Percentiles rank a stretch among this genome's conserved stretches.
phyloP scores from a whole-genome alignment of 306 rosid species.

The Castanea sativa region DNA sequence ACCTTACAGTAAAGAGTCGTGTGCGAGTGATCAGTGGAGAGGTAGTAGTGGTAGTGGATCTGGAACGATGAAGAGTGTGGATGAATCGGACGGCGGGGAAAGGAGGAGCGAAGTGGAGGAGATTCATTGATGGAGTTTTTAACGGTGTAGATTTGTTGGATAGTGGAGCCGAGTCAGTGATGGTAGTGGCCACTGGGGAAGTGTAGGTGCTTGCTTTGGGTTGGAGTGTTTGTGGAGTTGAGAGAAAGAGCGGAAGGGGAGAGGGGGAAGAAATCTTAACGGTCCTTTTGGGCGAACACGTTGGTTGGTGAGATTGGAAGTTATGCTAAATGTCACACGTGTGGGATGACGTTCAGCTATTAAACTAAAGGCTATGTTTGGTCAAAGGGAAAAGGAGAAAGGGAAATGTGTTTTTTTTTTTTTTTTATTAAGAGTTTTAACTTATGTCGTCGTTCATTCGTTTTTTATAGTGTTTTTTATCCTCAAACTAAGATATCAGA shows the following conservation, averaged over 20 bases:
- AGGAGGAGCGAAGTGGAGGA: conserved; percentile 36
- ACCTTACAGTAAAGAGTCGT: conserved; percentile 48
- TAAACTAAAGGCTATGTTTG: too few species aligned
- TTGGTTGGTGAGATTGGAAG: too few species aligned
- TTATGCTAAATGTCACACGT: too few species aligned
- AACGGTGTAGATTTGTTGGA: neutral
- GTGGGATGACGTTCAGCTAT: too few species aligned
- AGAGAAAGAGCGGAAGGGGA: too few species aligned
- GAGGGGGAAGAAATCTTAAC: too few species aligned
- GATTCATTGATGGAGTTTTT: conserved; percentile 28
- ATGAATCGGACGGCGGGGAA: conserved; percentile 41
- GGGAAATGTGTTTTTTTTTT: too few species aligned
- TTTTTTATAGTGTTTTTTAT: too few species aligned
- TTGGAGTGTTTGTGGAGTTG: too few species aligned
- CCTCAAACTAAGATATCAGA: fast-evolving
- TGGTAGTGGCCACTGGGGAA: neutral
- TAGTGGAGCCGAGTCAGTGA: neutral
- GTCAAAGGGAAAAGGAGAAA: too few species aligned
- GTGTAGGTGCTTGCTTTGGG: neutral
- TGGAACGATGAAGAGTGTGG: conserved; percentile 6
- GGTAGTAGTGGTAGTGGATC: conserved; percentile 6
- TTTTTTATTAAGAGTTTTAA: too few species aligned
- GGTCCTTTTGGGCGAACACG: too few species aligned
- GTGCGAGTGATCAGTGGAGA: conserved; percentile 3
- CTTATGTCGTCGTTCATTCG: fast-evolving